phyloP scores from a whole-genome alignment of 2,329 filamentous ascomycete species.

The Lecanicillium sp. region DNA sequence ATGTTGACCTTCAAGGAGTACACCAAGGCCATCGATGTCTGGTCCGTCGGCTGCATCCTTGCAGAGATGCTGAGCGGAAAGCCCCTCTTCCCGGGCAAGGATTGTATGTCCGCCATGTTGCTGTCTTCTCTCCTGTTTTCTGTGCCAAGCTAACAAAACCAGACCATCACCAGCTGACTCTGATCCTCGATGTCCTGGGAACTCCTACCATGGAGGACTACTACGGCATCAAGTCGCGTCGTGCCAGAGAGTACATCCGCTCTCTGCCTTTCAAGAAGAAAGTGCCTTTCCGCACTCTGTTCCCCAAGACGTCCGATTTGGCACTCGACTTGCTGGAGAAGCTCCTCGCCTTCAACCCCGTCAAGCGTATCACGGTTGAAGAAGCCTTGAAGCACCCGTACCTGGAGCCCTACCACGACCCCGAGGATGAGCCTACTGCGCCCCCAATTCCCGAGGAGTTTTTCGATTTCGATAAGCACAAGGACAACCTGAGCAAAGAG shows the following conservation, averaged over 20 bases:
- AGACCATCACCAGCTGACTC: conserved; percentile 97
- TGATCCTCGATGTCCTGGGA: conserved; percentile 94
- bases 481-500: conserved; percentile 97
- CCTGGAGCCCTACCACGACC: conserved; percentile 97
- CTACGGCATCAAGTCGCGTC: conserved; percentile 98
- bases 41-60: conserved; percentile 96
- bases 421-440: conserved; percentile 94
- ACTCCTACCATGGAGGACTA: conserved; percentile 99
- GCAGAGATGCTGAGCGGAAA: conserved; percentile 99
- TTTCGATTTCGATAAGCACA: conserved; percentile 99
- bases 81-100: conserved; percentile 95
- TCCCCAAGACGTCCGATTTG: conserved; percentile 98
- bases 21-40: conserved; percentile 98
- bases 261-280: conserved; percentile 99
- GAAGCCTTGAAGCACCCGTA: conserved; percentile 97
- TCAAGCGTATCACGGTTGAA: conserved; percentile 97
- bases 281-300: conserved; percentile 93
- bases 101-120: too few relatives aligned
- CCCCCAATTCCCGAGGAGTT: conserved; percentile 97
- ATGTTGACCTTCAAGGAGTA: conserved; percentile 99
- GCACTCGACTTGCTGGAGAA: conserved; percentile 93
- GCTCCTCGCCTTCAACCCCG: conserved; percentile 93
- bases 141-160: not conserved
- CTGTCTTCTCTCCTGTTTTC: not conserved
- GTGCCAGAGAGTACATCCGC: conserved; percentile 95